Base-by-base conservation (phyloP, 345 rosid genomes). In the Zanthoxylum bungeanum region DNA sequence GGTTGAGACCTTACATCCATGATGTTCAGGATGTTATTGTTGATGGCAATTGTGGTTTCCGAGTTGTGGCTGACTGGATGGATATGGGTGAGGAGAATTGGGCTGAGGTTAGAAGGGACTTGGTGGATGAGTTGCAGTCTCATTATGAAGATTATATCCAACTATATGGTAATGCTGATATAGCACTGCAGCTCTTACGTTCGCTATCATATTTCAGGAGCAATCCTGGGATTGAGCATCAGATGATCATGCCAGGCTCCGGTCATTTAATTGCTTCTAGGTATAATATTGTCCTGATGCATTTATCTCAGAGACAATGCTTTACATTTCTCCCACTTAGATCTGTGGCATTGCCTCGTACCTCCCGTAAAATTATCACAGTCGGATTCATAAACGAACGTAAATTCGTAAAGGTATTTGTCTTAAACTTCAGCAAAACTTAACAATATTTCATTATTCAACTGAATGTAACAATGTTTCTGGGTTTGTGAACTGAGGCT, bases 71-170 rank as follows among this genome's bases (percentile, higher is more conserved):
- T 31, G 71, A 67, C 22, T 67, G 51, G 46, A 51, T 67, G 30
- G 71, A 42, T 47, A 67, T 67, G 31, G 71, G 71, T 36, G 60
- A 67, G 71, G 46, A 67, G 34, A 67, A 67, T 67, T 67, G 71
- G 71, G 71, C 71, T 51, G 60, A 67, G 27, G 60, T 67, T 3
- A 51, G 58, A 14, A 67, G 34, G 60, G 71, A 67, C 40, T 51
- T 67, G 71, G 4, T 52, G 46, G 60, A 67, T 12, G 71, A 67
- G 60, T 31, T 67, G 60, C 46, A 67, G 33, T 51, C 30, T 36
- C 33, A 67, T 27, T 33, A 51, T 67, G 47, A 67, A 33, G 33
- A 52, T 37, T 67, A 67, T 47, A 34, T 9, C 12, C 60, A 0
- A 37, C 60, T 67, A 14, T 67, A 67, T 1, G 71, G 71, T 67